These are phyloP conservation scores for Arthroderma uncinatum DNA, from an alignment of 2,329 filamentous ascomycete genomes.

Conservation along the genomic window DNA sequence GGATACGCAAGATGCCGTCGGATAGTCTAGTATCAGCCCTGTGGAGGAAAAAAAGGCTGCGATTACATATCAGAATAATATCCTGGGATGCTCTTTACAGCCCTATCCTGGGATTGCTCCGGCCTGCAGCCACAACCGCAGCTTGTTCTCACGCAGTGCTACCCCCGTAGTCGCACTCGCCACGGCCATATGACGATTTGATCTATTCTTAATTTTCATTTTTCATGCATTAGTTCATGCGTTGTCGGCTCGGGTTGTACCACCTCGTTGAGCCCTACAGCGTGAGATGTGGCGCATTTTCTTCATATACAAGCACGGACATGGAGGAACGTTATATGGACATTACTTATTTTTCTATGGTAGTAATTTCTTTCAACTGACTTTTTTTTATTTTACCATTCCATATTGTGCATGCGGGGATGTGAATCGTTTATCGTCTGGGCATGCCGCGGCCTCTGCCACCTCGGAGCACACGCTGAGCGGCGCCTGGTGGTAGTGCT, in stretches of 20 bases:
- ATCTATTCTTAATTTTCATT: too few species aligned
- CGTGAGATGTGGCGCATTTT: too few species aligned
- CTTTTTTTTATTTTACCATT: not conserved
- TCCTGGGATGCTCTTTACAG: too few species aligned
- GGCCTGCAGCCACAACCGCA: not conserved
- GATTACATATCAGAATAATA: not conserved
- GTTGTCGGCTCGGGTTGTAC: not conserved
- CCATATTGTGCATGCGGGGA: not conserved
- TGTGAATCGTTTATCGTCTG: constrained; percentile 46
- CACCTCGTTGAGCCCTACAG: too few species aligned
- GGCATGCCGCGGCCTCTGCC: constrained; percentile 87
- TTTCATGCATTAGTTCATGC: too few species aligned
- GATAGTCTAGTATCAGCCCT: too few species aligned
- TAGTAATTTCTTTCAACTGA: not conserved
- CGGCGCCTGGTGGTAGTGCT: constrained; percentile 66
- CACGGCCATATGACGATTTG: too few species aligned
- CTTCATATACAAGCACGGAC: too few species aligned
- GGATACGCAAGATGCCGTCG: too few species aligned
- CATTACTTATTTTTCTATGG: not conserved
- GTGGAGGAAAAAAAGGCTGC: too few species aligned
- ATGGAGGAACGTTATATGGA: not conserved
- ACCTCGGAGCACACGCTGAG: constrained; percentile 75
- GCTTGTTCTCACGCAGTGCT: not conserved
- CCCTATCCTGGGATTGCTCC: too few species aligned
- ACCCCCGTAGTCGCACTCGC: not conserved